These are phyloP conservation scores for Leishmania tarentolae DNA, from an alignment of 208 protist species.

Conservation along the genomic window DNA sequence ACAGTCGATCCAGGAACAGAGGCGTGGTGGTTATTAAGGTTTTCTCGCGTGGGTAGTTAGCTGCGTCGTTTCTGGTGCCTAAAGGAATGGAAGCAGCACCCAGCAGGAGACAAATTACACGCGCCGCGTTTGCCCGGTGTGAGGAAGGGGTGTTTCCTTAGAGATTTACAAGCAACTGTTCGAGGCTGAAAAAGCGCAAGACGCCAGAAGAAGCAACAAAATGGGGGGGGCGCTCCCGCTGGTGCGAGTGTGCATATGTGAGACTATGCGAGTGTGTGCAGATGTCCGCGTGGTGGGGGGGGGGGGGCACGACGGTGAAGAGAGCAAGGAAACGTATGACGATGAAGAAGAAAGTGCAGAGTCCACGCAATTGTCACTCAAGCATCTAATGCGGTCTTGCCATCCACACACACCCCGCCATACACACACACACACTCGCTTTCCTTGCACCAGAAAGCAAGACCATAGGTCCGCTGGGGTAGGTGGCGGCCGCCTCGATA, in stretches of 20 bases:
- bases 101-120: no score
- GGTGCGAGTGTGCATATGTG: neutral
- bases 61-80: no score
- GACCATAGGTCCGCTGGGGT: neutral
- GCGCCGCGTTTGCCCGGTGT: no score
- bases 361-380: neutral
- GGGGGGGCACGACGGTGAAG: neutral
- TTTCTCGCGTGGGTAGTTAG: no score
- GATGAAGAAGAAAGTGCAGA: neutral
- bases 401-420: neutral
- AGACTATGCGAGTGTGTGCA: neutral
- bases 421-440: neutral
- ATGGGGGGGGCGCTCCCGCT: neutral
- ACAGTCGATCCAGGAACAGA: no score
- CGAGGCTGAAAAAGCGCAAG: neutral
- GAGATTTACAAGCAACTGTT: neutral
- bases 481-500: neutral
- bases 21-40: no score
- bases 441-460: neutral
- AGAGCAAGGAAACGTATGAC: neutral
- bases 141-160: neutral
- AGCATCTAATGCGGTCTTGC: neutral
- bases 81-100: no score
- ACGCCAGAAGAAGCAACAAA: neutral
- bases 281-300: neutral